Conservation (phyloP, 2,329 filamentous ascomycete species). For the Drechslerella coelobrocha region DNA sequence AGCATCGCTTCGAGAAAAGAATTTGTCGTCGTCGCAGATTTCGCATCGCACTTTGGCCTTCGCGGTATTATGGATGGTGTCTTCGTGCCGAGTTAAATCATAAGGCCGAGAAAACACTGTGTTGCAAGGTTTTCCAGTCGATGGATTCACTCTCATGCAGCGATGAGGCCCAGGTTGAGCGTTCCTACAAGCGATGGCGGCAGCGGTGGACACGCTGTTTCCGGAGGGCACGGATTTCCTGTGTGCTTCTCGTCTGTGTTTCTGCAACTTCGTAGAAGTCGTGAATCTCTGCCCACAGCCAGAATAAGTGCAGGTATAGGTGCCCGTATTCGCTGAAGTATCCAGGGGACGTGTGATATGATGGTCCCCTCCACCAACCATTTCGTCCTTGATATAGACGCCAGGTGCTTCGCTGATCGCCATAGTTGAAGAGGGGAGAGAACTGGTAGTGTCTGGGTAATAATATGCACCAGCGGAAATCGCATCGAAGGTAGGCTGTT, state of each 20-base stretch:
- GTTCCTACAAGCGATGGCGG: slow-evolving; percentile 69
- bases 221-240: slow-evolving; percentile 70
- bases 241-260: slow-evolving; percentile 94
- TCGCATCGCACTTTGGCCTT: slow-evolving; percentile 95
- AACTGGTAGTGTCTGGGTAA: slow-evolving; percentile 24
- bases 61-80: slow-evolving; percentile 92
- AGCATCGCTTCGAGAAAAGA: slow-evolving; percentile 93
- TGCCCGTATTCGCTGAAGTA: slow-evolving; percentile 75
- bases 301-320: slow-evolving; percentile 95
- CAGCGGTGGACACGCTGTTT: slow-evolving; percentile 61
- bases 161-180: slow-evolving; percentile 92
- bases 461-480: slow-evolving; percentile 44
- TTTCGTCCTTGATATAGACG: slow-evolving; percentile 40
- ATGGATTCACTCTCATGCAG: slow-evolving; percentile 91
- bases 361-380: slow-evolving; percentile 7
- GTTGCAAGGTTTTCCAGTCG: slow-evolving; percentile 92
- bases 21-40: slow-evolving; percentile 94
- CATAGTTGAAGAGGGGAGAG: slow-evolving; percentile 17
- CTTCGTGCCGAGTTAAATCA: slow-evolving; percentile 93
- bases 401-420: slow-evolving; percentile 19
- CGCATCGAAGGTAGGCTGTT: slow-evolving; percentile 38
- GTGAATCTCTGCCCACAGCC: slow-evolving; percentile 89
- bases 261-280: slow-evolving; percentile 82
- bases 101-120: slow-evolving; percentile 94
- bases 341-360: slow-evolving; percentile 32